These are phyloP conservation scores for Phoma sp. DNA, from an alignment of 2,329 filamentous ascomycete genomes.

Conservation along the genomic window DNA sequence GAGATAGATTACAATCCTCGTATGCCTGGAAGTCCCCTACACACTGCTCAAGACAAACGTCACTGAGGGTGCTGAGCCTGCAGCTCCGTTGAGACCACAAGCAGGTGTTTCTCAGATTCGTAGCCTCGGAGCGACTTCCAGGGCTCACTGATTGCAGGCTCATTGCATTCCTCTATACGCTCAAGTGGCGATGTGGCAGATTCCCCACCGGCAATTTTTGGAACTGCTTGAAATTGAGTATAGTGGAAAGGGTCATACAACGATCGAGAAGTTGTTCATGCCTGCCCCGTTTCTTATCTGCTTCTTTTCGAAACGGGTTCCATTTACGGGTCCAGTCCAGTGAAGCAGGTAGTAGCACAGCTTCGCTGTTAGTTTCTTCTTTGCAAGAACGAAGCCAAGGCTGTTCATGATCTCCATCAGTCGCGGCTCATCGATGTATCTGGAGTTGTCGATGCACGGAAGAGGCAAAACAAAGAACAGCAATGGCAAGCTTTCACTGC, in stretches of 20 bases:
- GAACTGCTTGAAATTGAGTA: too few relatives aligned
- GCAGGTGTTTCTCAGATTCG: too few relatives aligned
- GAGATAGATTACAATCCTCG: too few relatives aligned
- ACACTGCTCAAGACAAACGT: too few relatives aligned
- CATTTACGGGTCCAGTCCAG: slow-evolving; percentile 49
- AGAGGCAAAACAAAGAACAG: slow-evolving; percentile 90
- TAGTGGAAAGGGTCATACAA: slow-evolving; percentile 57
- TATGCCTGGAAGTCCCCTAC: too few relatives aligned
- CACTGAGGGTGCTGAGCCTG: too few relatives aligned
- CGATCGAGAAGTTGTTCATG: slow-evolving; percentile 91
- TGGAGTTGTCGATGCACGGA: slow-evolving; percentile 87
- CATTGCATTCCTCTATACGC: too few relatives aligned
- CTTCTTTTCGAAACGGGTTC: slow-evolving; percentile 69
- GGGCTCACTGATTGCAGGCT: too few relatives aligned
- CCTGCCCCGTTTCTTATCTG: slow-evolving; percentile 76
- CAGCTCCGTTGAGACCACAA: too few relatives aligned
- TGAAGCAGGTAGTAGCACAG: slow-evolving; percentile 90
- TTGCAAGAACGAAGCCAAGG: slow-evolving; percentile 73
- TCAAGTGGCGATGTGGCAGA: not conserved
- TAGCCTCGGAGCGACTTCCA: too few relatives aligned
- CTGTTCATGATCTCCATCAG: slow-evolving; percentile 76
- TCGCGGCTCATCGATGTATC: slow-evolving; percentile 79
- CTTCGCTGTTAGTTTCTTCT: slow-evolving; percentile 79
- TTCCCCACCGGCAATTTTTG: not conserved
- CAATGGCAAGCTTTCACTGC: slow-evolving; percentile 59